These are phyloP conservation scores for Penicillium nordicum DNA, from an alignment of 2,329 filamentous ascomycete genomes.

Conservation along the genomic window DNA sequence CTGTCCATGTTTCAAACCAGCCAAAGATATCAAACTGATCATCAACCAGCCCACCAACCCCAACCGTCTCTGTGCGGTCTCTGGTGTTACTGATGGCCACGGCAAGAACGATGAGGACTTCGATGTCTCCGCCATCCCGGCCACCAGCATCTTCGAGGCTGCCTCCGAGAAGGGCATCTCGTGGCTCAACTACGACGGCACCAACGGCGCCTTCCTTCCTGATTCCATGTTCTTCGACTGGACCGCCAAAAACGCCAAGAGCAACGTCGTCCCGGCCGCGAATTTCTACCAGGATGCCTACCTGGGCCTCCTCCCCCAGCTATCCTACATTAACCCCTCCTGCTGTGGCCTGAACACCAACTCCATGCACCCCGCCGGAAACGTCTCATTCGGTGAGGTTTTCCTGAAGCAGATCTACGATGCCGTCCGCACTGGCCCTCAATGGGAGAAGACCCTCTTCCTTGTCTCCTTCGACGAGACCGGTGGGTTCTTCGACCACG, in stretches of 20 bases:
- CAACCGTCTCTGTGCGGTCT: slow-evolving; percentile 35
- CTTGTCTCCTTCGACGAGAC: slow-evolving; percentile 38
- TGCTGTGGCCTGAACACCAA: slow-evolving; percentile 35
- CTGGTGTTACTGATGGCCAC: slow-evolving; percentile 29
- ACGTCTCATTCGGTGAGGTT: slow-evolving; percentile 36
- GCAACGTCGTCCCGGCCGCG: slow-evolving; percentile 27
- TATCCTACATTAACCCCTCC: slow-evolving; percentile 37
- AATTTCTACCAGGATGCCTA: slow-evolving; percentile 35
- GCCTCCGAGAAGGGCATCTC: slow-evolving; percentile 27
- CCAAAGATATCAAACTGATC: slow-evolving; percentile 5
- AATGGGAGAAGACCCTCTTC: slow-evolving; percentile 37
- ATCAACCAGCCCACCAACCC: slow-evolving; percentile 40
- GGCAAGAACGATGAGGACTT: slow-evolving; percentile 29
- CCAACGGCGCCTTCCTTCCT: slow-evolving; percentile 28
- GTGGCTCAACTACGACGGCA: slow-evolving; percentile 34
- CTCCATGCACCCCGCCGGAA: slow-evolving; percentile 29
- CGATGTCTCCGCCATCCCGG: slow-evolving; percentile 27
- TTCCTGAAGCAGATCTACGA: slow-evolving; percentile 40
- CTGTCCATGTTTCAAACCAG: background rate
- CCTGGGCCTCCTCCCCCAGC: slow-evolving; percentile 29
- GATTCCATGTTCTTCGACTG: slow-evolving; percentile 33
- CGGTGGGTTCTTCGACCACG: slow-evolving; percentile 39
- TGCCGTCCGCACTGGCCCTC: slow-evolving; percentile 32
- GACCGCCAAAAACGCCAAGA: slow-evolving; percentile 25
- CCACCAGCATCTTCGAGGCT: slow-evolving; percentile 39